These are phyloP conservation scores for Cryptococcus floricola DNA, from an alignment of 1,284 basidiomycete genomes.

Conservation along the genomic window DNA sequence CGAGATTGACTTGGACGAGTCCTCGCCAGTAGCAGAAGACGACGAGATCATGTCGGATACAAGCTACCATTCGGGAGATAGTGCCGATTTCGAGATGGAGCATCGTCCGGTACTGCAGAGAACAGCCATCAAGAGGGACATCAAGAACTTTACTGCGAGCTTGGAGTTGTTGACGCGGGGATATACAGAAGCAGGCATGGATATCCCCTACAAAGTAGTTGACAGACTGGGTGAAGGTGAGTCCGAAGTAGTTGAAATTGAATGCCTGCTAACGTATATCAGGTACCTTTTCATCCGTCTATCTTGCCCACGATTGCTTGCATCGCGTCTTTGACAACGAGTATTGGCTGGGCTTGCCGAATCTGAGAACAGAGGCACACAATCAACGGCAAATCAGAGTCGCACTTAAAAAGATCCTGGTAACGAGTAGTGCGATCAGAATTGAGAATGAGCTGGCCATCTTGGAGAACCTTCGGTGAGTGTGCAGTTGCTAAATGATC, in stretches of 20 bases:
- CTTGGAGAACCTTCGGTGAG: conserved; percentile 64
- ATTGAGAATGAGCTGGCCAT: conserved; percentile 95
- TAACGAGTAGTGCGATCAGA: conserved; percentile 86
- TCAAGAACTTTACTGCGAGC: conserved; percentile 54
- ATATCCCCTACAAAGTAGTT: conserved; percentile 68
- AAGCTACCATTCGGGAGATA: conserved; percentile 45
- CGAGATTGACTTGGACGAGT: conserved; percentile 6
- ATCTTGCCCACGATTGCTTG: conserved; percentile 84
- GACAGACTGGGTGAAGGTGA: conserved; percentile 83
- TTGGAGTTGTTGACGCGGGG: conserved; percentile 61
- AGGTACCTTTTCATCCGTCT: conserved; percentile 98
- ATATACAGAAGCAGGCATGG: background rate
- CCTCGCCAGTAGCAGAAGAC: conserved; percentile 2
- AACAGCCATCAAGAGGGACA: conserved; percentile 71
- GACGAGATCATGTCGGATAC: conserved; percentile 17
- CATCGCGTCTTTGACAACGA: conserved; percentile 75
- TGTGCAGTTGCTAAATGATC: background rate
- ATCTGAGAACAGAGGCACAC: background rate
- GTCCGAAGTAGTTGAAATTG: conserved; percentile 11
- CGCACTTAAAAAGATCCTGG: conserved; percentile 95
- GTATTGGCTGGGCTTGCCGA: conserved; percentile 61
- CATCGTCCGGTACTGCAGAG: conserved; percentile 61
- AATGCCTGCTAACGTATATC: background rate
- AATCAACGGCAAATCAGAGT: conserved; percentile 60
- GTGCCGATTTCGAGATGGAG: conserved; percentile 46